Conservation (phyloP, 257 asterid species). For the Solanum neorickii region DNA sequence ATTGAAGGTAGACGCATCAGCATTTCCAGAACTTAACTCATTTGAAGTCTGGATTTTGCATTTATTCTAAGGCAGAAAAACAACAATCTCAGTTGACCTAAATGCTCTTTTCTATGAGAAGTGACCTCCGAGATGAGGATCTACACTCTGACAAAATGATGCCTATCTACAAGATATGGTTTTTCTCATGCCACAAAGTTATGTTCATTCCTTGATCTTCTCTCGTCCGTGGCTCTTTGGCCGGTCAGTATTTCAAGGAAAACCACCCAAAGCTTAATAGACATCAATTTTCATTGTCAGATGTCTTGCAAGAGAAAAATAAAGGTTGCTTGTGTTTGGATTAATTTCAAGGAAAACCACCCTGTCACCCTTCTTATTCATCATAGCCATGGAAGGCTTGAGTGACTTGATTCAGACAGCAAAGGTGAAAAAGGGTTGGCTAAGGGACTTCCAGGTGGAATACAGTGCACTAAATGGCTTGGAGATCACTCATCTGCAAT, state of each 20-base stretch:
- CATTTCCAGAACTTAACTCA: background rate
- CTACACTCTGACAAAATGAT: background rate
- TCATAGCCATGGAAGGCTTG: too few species aligned
- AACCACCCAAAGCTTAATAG: background rate
- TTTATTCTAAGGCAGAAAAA: background rate
- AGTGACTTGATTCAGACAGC: too few species aligned
- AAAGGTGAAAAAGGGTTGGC: too few species aligned
- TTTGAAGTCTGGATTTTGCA: background rate
- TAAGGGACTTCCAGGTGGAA: too few species aligned
- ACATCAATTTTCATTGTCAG: background rate
- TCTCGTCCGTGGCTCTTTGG: background rate
- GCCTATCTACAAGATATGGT: background rate
- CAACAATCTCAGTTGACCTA: background rate
- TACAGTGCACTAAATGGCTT: too few species aligned
- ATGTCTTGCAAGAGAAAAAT: background rate
- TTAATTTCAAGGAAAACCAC: too few species aligned
- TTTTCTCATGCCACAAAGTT: background rate
- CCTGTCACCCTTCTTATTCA: too few species aligned
- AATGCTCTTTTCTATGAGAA: background rate
- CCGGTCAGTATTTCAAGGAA: background rate
- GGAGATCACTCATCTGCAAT: too few species aligned
- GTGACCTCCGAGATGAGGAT: background rate
- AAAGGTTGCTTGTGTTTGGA: too few species aligned
- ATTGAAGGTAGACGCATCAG: background rate
- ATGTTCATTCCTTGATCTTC: background rate